These are phyloP conservation scores for Aspergillus fumigatus DNA, from an alignment of 2,329 filamentous ascomycete species.

Conservation along the genomic window DNA sequence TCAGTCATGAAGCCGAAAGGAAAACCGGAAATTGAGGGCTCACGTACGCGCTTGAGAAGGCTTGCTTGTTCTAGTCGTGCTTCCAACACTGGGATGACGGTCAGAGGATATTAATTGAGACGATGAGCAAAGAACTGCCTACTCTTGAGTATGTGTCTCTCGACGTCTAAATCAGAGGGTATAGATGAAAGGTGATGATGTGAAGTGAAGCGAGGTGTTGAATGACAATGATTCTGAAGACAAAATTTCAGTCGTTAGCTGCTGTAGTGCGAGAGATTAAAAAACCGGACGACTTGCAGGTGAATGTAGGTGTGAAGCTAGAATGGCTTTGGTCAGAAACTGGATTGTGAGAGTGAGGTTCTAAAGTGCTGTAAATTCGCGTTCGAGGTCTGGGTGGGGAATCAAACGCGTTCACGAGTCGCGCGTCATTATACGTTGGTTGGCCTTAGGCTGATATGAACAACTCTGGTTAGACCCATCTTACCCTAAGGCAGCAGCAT, in stretches of 20 bases:
- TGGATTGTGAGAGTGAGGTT: constrained; percentile 6
- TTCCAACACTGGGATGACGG: constrained; percentile 68
- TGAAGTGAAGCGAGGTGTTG: neutral
- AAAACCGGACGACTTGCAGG: constrained; percentile 1
- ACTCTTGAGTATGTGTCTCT: constrained; percentile 26
- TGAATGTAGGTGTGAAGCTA: constrained; percentile 1
- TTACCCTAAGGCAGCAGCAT: constrained; percentile 16
- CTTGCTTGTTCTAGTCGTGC: constrained; percentile 92
- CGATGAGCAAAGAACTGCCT: constrained; percentile 10
- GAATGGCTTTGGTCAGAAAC: neutral
- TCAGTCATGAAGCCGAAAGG: neutral
- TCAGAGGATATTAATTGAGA: constrained; percentile 5
- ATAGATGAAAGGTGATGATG: neutral
- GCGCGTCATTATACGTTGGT: constrained; percentile 16
- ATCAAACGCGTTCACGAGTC: constrained; percentile 18
- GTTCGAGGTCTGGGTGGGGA: constrained; percentile 27
- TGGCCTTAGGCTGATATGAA: constrained; percentile 28
- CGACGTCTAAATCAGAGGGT: neutral
- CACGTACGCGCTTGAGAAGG: constrained; percentile 84
- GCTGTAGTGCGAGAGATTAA: neutral
- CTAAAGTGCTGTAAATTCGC: constrained; percentile 18
- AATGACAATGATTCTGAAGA: neutral
- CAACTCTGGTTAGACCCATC: constrained; percentile 19
- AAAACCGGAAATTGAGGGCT: neutral
- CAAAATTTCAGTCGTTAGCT: neutral